Base-by-base conservation (phyloP, 1,284 basidiomycete genomes). In the Cronartium quercuum region DNA sequence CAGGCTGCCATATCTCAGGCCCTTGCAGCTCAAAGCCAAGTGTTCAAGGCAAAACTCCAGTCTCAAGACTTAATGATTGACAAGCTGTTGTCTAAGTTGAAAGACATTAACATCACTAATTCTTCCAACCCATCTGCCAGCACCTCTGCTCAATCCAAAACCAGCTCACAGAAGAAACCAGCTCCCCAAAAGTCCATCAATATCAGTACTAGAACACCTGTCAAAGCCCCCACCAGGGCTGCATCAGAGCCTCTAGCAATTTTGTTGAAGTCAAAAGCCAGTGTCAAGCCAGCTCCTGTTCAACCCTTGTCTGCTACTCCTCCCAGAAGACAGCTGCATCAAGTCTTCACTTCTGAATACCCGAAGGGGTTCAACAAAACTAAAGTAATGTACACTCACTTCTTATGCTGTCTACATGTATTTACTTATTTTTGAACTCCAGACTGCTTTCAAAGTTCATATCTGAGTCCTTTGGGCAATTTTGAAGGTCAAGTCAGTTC, bases 371-470 rank as follows among this genome's bases (percentile, higher is more conserved):
- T 9, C 42, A 18, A 44, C 9, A 44, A 44, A 18, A 44, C 42
- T 18, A 44, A 44, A 18, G 42, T 44, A 44, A 44, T 44, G 42
- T 44, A 44, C 18, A 9, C 18, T 44, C 42, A 44, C 18, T 44
- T 9, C 42, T 44, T 44, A 44, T 18, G 9, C 18, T 44, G 18
- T 44, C 9, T 44, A 44, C 42, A 44, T 9, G 42, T 44, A 18
- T 18, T 44, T 9, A 44, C n/a, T n/a, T 44, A 18, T 44, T 44
- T 44, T 44, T 44, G 9, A 44, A 44, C 42, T 44, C 18, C 18
- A 71, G 68, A 41, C 38, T 40, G 68, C 68, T 4, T 71, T 71
- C 29, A 55, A 62, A 44, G 34, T 71, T 2, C 68, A 71, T 41
- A 71, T 71, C 61, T 62, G 41, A 51, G 62, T 63, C 12, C 21